These are phyloP conservation scores for Lotmaria passim DNA, from an alignment of 208 protist species.

Conservation along the genomic window DNA sequence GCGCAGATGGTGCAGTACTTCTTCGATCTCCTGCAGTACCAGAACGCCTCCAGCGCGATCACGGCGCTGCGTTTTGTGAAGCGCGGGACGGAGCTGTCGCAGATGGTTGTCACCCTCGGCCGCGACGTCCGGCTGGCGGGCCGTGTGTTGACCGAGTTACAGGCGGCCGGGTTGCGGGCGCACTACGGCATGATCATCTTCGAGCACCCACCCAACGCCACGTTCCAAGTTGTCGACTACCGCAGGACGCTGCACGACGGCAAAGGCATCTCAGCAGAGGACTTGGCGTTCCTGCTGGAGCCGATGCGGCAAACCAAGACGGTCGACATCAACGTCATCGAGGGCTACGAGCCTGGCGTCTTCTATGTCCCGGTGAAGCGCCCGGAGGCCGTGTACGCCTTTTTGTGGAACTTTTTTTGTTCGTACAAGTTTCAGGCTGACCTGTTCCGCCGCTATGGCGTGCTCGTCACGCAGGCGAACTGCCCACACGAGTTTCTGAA, in stretches of 20 bases:
- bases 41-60: slow-evolving; percentile 69
- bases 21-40: slow-evolving; percentile 72
- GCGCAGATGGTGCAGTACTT: slow-evolving; percentile 83
- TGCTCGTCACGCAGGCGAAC: slow-evolving; percentile 81
- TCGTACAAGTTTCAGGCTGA: slow-evolving; percentile 74
- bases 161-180: slow-evolving; percentile 56
- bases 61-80: slow-evolving; percentile 85
- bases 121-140: slow-evolving; percentile 58
- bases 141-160: slow-evolving; percentile 57
- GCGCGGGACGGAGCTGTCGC: slow-evolving; percentile 64
- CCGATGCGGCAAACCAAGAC: slow-evolving; percentile 50
- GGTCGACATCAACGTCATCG: slow-evolving; percentile 73
- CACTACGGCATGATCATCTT: slow-evolving; percentile 58
- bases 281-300: slow-evolving; percentile 59
- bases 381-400: slow-evolving; percentile 73
- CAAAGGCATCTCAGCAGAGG: slow-evolving; percentile 63
- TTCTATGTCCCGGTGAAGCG: slow-evolving; percentile 84
- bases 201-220: slow-evolving; percentile 67
- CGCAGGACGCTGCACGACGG: slow-evolving; percentile 49
- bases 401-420: slow-evolving; percentile 79
- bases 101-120: slow-evolving; percentile 81
- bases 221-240: slow-evolving; percentile 83
- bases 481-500: slow-evolving; percentile 80
- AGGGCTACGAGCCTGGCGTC: slow-evolving; percentile 76
- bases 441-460: slow-evolving; percentile 74